These are phyloP conservation scores for Angomonas deanei DNA, from an alignment of 208 protist species.

Conservation along the genomic window DNA sequence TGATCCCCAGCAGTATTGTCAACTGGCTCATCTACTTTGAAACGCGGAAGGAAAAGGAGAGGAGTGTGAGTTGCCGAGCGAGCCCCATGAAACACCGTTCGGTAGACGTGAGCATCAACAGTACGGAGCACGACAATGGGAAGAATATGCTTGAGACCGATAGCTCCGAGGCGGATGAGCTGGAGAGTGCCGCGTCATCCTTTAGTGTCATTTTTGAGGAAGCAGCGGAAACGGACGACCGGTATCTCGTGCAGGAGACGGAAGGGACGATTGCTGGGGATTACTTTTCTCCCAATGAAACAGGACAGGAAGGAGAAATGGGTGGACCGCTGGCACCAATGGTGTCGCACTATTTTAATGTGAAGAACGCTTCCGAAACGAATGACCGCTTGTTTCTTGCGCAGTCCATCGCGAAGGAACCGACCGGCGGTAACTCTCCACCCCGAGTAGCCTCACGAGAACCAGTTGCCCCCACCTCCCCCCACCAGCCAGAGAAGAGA, in stretches of 20 bases:
- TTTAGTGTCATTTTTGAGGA: neutral
- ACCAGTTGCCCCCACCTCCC: too few relatives aligned
- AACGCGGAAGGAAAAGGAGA: neutral
- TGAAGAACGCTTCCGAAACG: neutral
- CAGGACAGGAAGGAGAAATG: neutral
- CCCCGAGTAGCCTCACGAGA: too few relatives aligned
- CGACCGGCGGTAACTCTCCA: too few relatives aligned
- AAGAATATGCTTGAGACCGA: neutral
- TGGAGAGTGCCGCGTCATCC: slow-evolving; percentile 4
- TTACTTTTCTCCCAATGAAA: neutral
- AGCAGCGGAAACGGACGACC: neutral
- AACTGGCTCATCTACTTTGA: neutral
- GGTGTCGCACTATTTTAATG: slow-evolving; percentile 1
- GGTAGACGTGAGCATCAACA: too few relatives aligned
- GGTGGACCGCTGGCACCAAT: neutral
- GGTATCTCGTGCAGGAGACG: neutral
- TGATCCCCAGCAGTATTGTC: neutral
- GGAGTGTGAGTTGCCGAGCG: too few relatives aligned
- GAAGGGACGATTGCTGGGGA: neutral
- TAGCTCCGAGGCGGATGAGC: neutral
- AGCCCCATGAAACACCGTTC: too few relatives aligned
- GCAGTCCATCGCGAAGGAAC: too few relatives aligned
- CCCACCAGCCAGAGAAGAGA: too few relatives aligned
- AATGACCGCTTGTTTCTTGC: too few relatives aligned
- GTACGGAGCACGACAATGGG: neutral